Conservation (phyloP, 2,329 filamentous ascomycete genomes). For the Pezicula radicicola region DNA sequence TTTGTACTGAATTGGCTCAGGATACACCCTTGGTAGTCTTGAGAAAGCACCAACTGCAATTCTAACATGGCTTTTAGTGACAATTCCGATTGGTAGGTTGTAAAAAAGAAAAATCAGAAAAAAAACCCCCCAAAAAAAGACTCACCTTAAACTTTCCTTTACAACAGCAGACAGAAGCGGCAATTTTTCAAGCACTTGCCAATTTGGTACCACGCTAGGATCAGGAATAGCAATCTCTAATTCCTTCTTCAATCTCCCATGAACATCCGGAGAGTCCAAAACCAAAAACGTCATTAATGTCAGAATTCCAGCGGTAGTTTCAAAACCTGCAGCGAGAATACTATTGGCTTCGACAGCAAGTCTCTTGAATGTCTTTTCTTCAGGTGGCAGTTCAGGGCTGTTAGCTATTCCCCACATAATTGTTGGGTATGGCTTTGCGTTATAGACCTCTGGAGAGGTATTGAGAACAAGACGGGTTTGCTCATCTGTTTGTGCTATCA, state of each 20-base stretch:
- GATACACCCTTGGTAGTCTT: constrained; percentile 8
- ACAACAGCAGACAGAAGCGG: constrained; percentile 25
- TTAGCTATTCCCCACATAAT: constrained; percentile 5
- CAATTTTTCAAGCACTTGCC: constrained; percentile 19
- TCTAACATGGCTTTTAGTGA: neutral
- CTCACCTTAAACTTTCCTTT: constrained; percentile 26
- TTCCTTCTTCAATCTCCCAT: constrained; percentile 28
- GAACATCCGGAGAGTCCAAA: constrained; percentile 25
- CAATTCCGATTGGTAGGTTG: neutral
- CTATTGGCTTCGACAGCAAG: constrained; percentile 29
- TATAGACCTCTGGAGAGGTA: constrained; percentile 1
- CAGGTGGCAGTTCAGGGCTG: constrained; percentile 11
- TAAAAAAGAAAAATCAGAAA: no score
- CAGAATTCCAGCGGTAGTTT: constrained; percentile 31
- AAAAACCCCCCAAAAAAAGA: no score
- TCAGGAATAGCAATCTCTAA: constrained; percentile 17
- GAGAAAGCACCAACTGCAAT: constrained; percentile 25
- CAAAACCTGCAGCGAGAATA: constrained; percentile 30
- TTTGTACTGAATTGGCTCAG: constrained; percentile 1
- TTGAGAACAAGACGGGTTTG: constrained; percentile 1
- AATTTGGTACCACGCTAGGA: constrained; percentile 11
- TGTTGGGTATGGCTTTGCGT: constrained; percentile 2
- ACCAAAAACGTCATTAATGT: constrained; percentile 30
- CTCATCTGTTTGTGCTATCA: constrained; percentile 1
- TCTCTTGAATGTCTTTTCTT: constrained; percentile 28